Evolutionary conservation across 2,329 filamentous ascomycete species (phyloP).

Genomic region (Fusarium sp.): DNA sequence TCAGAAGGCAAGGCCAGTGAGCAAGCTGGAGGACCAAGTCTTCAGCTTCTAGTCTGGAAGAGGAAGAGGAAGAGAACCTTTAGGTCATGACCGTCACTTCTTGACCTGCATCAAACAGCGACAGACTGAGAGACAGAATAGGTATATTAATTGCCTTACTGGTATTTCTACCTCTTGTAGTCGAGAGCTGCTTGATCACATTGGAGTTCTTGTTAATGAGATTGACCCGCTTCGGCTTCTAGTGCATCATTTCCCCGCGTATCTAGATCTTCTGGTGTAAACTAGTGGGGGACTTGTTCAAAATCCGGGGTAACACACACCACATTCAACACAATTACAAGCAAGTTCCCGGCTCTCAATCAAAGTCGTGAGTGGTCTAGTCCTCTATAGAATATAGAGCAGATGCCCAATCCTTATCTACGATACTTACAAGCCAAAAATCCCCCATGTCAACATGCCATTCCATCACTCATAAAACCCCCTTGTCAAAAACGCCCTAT

Average conservation of each 20-base stretch:
- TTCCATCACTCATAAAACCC: neutral
- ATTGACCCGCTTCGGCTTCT: slow-evolving; percentile 22
- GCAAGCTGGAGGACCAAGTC: neutral
- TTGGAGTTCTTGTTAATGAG: neutral
- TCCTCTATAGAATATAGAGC: rapidly evolving
- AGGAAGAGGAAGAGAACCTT: too few species aligned
- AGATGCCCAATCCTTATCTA: neutral
- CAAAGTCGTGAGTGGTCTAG: neutral
- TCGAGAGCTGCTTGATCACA: neutral
- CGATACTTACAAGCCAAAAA: neutral
- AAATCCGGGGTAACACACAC: slow-evolving; percentile 12
- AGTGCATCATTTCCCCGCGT: slow-evolving; percentile 21
- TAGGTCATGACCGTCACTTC: too few species aligned
- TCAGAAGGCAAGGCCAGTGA: neutral
- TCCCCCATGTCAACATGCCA: neutral
- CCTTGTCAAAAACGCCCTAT: slow-evolving; percentile 40
- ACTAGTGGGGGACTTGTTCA: slow-evolving; percentile 11
- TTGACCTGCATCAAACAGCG: too few species aligned
- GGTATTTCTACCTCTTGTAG: neutral
- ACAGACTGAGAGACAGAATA: neutral
- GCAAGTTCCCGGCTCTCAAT: neutral
- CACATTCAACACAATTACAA: neutral
- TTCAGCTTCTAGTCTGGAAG: neutral
- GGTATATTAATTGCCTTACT: neutral
- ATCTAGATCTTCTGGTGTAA: slow-evolving; percentile 15